Conservation (phyloP, 2,329 filamentous ascomycete genomes). For the Paecilomyces niveus region DNA sequence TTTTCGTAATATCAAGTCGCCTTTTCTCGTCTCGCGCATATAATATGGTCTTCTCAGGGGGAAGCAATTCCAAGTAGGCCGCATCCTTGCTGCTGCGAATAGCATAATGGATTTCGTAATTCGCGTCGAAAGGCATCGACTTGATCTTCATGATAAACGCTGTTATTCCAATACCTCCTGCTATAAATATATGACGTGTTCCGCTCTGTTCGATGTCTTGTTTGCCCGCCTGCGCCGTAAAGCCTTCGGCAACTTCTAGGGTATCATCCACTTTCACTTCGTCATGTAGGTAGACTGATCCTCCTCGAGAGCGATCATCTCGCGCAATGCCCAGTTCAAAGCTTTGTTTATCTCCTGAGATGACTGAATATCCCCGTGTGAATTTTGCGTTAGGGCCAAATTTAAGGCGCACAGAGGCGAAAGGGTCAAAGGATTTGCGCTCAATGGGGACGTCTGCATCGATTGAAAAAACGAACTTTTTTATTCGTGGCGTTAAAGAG, state of each 20-base stretch:
- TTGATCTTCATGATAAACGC: constrained; percentile 52
- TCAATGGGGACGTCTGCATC: constrained; percentile 47
- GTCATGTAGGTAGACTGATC: constrained; percentile 53
- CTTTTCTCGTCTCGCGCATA: not conserved
- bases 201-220: constrained; percentile 42
- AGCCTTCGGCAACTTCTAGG: constrained; percentile 41
- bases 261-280: constrained; percentile 41
- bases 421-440: too few relatives aligned
- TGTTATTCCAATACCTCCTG: constrained; percentile 60
- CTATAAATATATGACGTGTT: constrained; percentile 56
- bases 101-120: not conserved
- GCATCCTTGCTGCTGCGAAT: not conserved
- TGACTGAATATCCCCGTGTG: constrained; percentile 54
- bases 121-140: not conserved
- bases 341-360: constrained; percentile 42
- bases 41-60: not conserved
- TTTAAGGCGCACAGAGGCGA: constrained; percentile 35
- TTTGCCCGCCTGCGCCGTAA: too few relatives aligned
- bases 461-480: not conserved
- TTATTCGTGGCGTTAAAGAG: not conserved
- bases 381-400: constrained; percentile 46
- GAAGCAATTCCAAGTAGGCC: not conserved
- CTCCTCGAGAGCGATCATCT: constrained; percentile 51
- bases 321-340: constrained; percentile 56
- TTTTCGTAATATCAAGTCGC: not conserved